Evolutionary conservation across 2,329 filamentous ascomycete genomes (phyloP).

Genomic region (Fusarium protoensiforme): DNA sequence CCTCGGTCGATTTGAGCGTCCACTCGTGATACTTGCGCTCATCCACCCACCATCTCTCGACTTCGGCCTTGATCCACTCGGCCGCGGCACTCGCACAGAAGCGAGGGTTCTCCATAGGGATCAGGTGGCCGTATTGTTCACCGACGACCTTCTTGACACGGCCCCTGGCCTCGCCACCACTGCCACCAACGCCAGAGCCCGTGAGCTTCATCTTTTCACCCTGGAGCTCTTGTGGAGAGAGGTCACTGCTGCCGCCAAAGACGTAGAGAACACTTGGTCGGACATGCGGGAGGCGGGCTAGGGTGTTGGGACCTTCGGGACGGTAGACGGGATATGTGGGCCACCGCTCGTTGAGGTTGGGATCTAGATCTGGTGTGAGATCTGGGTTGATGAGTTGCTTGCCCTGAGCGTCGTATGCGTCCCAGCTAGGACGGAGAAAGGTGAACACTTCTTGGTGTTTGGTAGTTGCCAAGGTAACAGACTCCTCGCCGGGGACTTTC

Average conservation of each 20-base stretch:
- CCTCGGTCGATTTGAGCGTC: slow-evolving; percentile 57
- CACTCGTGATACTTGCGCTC: slow-evolving; percentile 68
- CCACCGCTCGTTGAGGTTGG: slow-evolving; percentile 49
- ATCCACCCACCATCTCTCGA: slow-evolving; percentile 67
- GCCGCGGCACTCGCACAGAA: slow-evolving; percentile 72
- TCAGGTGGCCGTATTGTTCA: slow-evolving; percentile 77
- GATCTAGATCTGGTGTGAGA: slow-evolving; percentile 59
- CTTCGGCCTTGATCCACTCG: slow-evolving; percentile 66
- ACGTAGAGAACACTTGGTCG: slow-evolving; percentile 76
- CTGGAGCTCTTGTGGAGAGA: slow-evolving; percentile 63
- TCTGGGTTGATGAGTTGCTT: slow-evolving; percentile 53
- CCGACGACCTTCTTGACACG: slow-evolving; percentile 75
- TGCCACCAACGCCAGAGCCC: slow-evolving; percentile 74
- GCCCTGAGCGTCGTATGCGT: slow-evolving; percentile 53
- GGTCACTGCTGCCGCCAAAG: slow-evolving; percentile 69
- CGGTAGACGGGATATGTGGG: slow-evolving; percentile 71
- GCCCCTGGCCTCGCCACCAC: slow-evolving; percentile 71
- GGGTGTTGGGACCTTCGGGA: slow-evolving; percentile 68
- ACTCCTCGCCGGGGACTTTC: slow-evolving; percentile 59
- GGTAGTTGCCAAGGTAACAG: slow-evolving; percentile 81
- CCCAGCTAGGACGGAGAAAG: slow-evolving; percentile 72
- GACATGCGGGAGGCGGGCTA: slow-evolving; percentile 67
- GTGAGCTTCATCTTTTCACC: slow-evolving; percentile 72
- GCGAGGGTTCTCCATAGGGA: slow-evolving; percentile 82
- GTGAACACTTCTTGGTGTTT: slow-evolving; percentile 86